Base-by-base conservation (phyloP, 2,329 filamentous ascomycete genomes). In the Beauveria medogensis region DNA sequence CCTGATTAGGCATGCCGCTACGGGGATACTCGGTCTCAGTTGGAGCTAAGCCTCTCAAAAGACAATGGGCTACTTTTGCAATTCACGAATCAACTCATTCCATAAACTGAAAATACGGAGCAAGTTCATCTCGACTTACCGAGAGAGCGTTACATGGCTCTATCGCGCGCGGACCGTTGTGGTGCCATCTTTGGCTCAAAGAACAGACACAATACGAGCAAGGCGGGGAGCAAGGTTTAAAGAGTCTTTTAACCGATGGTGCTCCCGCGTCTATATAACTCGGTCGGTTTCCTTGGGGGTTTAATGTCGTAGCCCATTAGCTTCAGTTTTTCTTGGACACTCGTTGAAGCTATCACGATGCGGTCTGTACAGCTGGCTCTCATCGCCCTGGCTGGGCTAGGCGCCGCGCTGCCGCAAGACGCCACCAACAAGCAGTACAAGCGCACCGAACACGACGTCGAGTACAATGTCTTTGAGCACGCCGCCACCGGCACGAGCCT, bases 401-500 rank as follows among this genome's bases (percentile, higher is more conserved):
- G 22, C 22, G 55, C 55, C 6, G 63, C 57, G 5, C 26, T 53
- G 3, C 57, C 57, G 37, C 41, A 46, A 20, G 47, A 51, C n/a
- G 37, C 57, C n/a, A 16, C 55, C 59, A 64, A 65, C 50, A 65
- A 60, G 20, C 40, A 54, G 10, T 64, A 64, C 47, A 64, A 58
- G 28, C 37, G 55, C 30, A 62, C 22, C 53, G 57, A 68, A 65
- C 18, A 65, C 56, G 26, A n/a, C 12, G 50, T 60, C 30, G 74
- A 72, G 4, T 77, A 77, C 64, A 78, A 73, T 18, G 72, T 80
- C 41, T 80, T 80, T 62, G 74, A 80, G 63, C 78, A 81, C 66
- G 73, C 73, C n/a, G 74, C 73, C 1, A 80, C 78, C 1, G 73
- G 71, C 46, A 72, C 75, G 1, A 76, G 69, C 28, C 64, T 82